Percentiles rank a stretch among this genome's conserved stretches.
phyloP scores from a whole-genome alignment of 805 yeast species.

The Saturnispora kantuleensis region DNA sequence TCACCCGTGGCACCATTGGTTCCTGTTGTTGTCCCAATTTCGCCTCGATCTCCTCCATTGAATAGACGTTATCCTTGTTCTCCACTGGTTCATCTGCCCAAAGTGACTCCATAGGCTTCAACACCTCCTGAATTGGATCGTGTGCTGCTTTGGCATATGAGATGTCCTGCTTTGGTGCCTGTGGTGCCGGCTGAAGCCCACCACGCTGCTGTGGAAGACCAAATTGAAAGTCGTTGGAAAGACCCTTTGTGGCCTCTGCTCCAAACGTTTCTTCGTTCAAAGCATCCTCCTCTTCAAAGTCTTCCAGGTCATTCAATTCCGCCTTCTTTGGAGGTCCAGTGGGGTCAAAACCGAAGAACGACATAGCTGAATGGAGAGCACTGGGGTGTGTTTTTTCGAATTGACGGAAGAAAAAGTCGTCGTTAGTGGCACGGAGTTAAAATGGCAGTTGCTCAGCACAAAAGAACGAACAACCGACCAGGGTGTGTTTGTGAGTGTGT shows the following conservation, averaged over 20 bases:
- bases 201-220: conserved; percentile 22
- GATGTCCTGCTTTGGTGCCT: conserved; percentile 23
- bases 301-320: conserved; percentile 54
- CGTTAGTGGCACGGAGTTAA: background rate
- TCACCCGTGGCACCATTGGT: conserved; percentile 13
- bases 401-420: background rate
- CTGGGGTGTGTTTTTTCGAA: too few relatives aligned
- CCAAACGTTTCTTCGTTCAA: conserved; percentile 78
- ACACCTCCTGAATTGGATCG: conserved; percentile 28
- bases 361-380: conserved; percentile 31
- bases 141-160: conserved; percentile 37
- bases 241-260: conserved; percentile 28
- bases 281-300: conserved; percentile 72
- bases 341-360: conserved; percentile 59
- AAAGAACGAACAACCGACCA: background rate
- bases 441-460: background rate
- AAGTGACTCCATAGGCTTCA: conserved; percentile 64
- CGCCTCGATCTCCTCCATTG: conserved; percentile 81
- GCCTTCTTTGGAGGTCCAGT: conserved; percentile 30
- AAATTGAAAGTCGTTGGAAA: conserved; percentile 58
- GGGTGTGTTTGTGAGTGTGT: too few relatives aligned
- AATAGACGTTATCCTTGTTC: conserved; percentile 39
- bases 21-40: conserved; percentile 37
- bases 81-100: conserved; percentile 38
- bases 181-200: conserved; percentile 14